These are phyloP conservation scores for Penicillium canescens DNA, from an alignment of 495 filamentous ascomycete genomes.

Conservation along the genomic window DNA sequence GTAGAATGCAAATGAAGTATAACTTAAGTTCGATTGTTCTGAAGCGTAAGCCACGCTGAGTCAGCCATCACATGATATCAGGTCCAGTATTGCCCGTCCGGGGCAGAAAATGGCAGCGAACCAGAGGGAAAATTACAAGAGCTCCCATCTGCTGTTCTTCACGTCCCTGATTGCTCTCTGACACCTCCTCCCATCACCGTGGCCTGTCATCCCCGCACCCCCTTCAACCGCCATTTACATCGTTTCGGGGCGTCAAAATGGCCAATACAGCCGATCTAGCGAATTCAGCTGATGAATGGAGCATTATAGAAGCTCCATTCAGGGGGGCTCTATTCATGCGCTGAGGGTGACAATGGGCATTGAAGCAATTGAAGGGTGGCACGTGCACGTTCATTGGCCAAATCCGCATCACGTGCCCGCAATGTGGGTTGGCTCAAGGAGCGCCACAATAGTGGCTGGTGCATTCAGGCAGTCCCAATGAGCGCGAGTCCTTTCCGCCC, in stretches of 20 bases:
- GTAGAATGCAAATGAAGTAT: no score
- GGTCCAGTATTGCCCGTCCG: slow-evolving; percentile 29
- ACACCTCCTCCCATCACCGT: slow-evolving; percentile 27
- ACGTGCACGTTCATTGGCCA: slow-evolving; percentile 21
- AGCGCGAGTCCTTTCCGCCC: slow-evolving; percentile 28
- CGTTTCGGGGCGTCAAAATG: background rate
- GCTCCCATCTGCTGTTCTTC: slow-evolving; percentile 17
- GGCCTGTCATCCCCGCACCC: slow-evolving; percentile 3
- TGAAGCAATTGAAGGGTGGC: slow-evolving; percentile 18
- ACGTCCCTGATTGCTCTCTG: slow-evolving; percentile 25
- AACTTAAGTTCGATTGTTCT: no score
- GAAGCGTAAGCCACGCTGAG: slow-evolving; percentile 19
- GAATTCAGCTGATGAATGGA: background rate
- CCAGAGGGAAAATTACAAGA: slow-evolving; percentile 31
- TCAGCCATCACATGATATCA: slow-evolving; percentile 45
- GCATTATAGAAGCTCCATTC: slow-evolving; percentile 2
- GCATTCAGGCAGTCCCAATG: slow-evolving; percentile 10
- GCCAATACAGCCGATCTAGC: background rate
- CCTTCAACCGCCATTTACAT: background rate
- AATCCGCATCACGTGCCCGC: no score
- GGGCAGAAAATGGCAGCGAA: slow-evolving; percentile 34
- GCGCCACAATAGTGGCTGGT: slow-evolving; percentile 24
- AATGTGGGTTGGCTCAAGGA: background rate
- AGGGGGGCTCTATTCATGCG: slow-evolving; percentile 1
- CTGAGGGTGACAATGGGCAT: slow-evolving; percentile 10